A percentile compares a stretch with the other conserved stretches of the same genome.
Conservation (phyloP, 352 stramenopile genomes). For the Peronospora destructor region DNA sequence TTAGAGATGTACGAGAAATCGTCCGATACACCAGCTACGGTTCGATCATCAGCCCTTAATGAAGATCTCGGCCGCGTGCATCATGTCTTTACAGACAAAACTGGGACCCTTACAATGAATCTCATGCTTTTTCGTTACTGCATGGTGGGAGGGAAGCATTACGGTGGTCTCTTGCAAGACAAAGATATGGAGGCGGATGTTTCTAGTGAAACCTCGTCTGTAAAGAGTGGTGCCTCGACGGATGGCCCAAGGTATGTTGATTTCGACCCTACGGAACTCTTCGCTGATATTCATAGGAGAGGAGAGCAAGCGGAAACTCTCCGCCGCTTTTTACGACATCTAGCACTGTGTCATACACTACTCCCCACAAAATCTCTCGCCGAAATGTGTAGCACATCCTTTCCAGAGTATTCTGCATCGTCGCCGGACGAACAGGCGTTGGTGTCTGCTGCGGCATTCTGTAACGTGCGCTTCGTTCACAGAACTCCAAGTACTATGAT, state of each 20-base stretch:
- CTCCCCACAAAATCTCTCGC: conserved; percentile 59
- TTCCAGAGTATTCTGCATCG: conserved; percentile 70
- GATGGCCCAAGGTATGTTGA: conserved; percentile 40
- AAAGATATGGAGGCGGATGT: conserved; percentile 38
- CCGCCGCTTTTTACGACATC: conserved; percentile 57
- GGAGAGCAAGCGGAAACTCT: conserved; percentile 40
- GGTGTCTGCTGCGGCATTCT: conserved; percentile 64
- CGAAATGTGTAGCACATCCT: conserved; percentile 71
- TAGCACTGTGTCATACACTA: conserved; percentile 76
- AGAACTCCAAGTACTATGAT: conserved; percentile 52
- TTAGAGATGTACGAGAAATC: conserved; percentile 88
- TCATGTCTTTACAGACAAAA: conserved; percentile 93
- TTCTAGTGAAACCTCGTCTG: not conserved
- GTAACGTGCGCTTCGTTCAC: conserved; percentile 75
- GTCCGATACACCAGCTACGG: conserved; percentile 82
- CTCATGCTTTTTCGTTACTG: conserved; percentile 95
- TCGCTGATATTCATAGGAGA: conserved; percentile 41
- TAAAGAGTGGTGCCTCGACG: conserved; percentile 2
- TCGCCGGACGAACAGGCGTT: conserved; percentile 78
- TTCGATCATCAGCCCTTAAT: conserved; percentile 81
- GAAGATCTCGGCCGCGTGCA: conserved; percentile 90
- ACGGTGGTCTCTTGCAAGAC: conserved; percentile 73
- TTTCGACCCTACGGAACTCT: conserved; percentile 65
- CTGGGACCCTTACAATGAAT: conserved; percentile 92
- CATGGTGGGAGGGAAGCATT: conserved; percentile 89